Conservation (phyloP, 306 rosid species). For the Quercus rubra region DNA sequence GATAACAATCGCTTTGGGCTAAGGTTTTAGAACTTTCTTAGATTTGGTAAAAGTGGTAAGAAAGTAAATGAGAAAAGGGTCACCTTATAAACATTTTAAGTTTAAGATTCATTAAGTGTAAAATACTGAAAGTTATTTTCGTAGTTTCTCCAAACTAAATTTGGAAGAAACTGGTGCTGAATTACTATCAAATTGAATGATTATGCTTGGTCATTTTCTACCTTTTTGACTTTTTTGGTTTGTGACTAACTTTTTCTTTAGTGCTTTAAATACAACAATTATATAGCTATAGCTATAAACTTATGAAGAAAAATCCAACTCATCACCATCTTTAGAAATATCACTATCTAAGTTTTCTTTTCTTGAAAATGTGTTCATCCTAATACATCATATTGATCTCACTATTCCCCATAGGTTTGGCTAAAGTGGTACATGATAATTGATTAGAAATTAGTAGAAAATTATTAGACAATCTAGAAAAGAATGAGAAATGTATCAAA, state of each 20-base stretch:
- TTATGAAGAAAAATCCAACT: not conserved
- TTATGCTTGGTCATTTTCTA: not conserved
- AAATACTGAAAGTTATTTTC: not conserved
- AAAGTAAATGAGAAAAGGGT: not conserved
- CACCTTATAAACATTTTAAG: not conserved
- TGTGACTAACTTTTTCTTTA: not conserved
- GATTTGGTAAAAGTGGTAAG: not conserved
- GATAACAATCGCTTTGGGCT: not conserved
- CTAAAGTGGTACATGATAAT: too few species aligned
- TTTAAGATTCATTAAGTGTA: not conserved
- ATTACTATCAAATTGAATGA: not conserved
- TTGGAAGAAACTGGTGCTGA: not conserved
- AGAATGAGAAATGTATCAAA: not conserved
- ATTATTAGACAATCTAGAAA: not conserved
- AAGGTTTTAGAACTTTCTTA: not conserved
- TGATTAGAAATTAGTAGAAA: too few species aligned
- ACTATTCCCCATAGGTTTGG: too few species aligned
- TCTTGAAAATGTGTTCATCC: too few species aligned
- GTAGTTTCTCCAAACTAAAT: not conserved
- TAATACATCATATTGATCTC: too few species aligned
- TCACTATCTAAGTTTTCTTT: too few species aligned
- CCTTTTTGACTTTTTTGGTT: slow-evolving; percentile 4
- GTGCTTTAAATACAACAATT: not conserved
- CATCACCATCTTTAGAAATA: not conserved
- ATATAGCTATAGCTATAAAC: not conserved